Percentiles rank a stretch among this genome's conserved stretches.
Evolutionary conservation across 257 asterid genomes (phyloP).

Genomic region (Solanum gandarillasii): DNA sequence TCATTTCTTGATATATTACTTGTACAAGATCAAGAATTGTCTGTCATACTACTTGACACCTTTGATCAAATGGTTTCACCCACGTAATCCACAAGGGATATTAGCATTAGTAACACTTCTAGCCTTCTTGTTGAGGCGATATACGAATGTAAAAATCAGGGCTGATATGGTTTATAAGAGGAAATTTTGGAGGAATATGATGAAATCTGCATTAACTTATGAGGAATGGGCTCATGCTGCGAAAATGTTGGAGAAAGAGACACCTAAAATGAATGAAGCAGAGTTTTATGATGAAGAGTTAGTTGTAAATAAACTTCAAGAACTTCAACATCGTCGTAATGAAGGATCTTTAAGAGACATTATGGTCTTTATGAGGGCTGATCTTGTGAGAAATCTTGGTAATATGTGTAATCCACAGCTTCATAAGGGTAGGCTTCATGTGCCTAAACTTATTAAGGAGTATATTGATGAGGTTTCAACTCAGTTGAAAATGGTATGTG

Average conservation of each 20-base stretch:
- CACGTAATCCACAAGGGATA: slow-evolving; percentile 91
- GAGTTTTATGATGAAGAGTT: slow-evolving; percentile 86
- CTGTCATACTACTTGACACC: slow-evolving; percentile 40
- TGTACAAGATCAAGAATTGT: slow-evolving; percentile 24
- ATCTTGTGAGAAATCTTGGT: slow-evolving; percentile 74
- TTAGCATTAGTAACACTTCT: slow-evolving; percentile 54
- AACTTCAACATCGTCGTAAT: slow-evolving; percentile 75
- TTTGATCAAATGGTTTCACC: slow-evolving; percentile 70
- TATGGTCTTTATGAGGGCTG: slow-evolving; percentile 88
- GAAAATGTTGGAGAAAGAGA: slow-evolving; percentile 77
- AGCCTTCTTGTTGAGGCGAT: slow-evolving; percentile 71
- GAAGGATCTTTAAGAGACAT: slow-evolving; percentile 89
- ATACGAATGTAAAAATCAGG: slow-evolving; percentile 60
- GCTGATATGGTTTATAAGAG: slow-evolving; percentile 91
- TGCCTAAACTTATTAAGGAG: slow-evolving; percentile 81
- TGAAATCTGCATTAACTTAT: slow-evolving; percentile 77
- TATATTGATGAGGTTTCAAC: slow-evolving; percentile 87
- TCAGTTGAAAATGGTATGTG: slow-evolving; percentile 85
- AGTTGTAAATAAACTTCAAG: slow-evolving; percentile 70
- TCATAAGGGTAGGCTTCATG: slow-evolving; percentile 81
- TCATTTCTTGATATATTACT: slow-evolving; percentile 17
- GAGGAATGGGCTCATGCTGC: slow-evolving; percentile 99
- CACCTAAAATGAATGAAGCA: slow-evolving; percentile 56
- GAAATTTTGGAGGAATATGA: slow-evolving; percentile 94
- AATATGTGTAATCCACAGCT: slow-evolving; percentile 97